phyloP scores from a whole-genome alignment of 768 basidiomycete genomes.

The Leccinellum albellum region DNA sequence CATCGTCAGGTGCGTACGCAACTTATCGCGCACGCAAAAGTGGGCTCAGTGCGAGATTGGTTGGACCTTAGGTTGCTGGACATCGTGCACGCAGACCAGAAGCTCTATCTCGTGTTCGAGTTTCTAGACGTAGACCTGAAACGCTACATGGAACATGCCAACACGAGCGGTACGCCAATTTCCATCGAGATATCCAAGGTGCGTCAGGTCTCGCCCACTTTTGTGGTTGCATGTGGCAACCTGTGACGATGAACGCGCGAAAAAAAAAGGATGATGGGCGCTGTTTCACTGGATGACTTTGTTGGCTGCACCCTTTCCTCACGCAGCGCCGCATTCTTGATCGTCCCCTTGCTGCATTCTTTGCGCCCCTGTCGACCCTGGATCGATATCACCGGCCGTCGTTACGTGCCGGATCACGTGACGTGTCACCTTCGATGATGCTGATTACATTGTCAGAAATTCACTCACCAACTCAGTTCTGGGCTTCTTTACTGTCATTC shows the following conservation, averaged over 20 bases:
- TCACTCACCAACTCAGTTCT: constrained; percentile 87
- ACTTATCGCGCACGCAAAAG: neutral
- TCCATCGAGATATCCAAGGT: constrained; percentile 78
- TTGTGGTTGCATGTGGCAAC: constrained; percentile 3
- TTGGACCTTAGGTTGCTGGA: constrained; percentile 68
- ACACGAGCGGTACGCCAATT: constrained; percentile 67
- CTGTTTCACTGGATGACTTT: constrained; percentile 9
- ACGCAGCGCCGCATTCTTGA: neutral
- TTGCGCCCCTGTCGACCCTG: constrained; percentile 6
- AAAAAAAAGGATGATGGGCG: neutral
- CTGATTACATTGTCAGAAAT: constrained; percentile 63
- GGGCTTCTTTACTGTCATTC: constrained; percentile 94
- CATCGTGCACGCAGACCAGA: constrained; percentile 95
- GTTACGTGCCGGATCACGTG: constrained; percentile 33
- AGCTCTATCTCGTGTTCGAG: constrained; percentile 96
- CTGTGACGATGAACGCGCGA: neutral
- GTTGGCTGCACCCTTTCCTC: neutral
- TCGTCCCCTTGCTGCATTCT: neutral
- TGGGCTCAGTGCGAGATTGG: constrained; percentile 7
- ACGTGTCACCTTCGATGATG: constrained; percentile 8
- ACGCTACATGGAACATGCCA: constrained; percentile 91
- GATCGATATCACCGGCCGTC: constrained; percentile 17
- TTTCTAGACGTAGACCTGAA: constrained; percentile 97
- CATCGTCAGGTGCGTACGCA: constrained; percentile 69
- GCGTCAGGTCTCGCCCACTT: constrained; percentile 25